Evolutionary conservation across 306 rosid species (phyloP).

Genomic region (Corylus avellana): DNA sequence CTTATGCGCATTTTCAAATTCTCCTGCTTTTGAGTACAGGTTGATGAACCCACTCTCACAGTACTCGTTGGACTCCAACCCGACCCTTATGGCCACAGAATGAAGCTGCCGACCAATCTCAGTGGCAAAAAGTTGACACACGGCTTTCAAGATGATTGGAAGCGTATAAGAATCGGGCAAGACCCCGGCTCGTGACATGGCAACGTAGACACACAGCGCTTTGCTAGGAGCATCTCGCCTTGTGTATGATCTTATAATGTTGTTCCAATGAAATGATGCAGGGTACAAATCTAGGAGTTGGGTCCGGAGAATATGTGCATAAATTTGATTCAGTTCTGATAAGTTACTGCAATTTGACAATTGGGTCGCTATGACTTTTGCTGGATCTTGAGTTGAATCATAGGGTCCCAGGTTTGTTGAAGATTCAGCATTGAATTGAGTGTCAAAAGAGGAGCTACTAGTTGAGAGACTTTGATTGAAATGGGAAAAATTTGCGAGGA

Average conservation of each 20-base stretch:
- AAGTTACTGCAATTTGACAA: constrained; percentile 35
- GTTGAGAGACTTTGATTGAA: not conserved
- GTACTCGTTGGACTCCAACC: constrained; percentile 55
- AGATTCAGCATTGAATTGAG: constrained; percentile 12
- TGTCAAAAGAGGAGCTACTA: not conserved
- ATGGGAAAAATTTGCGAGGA: constrained; percentile 17
- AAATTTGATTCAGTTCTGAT: constrained; percentile 36
- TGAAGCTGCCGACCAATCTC: constrained; percentile 59
- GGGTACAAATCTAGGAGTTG: constrained; percentile 38
- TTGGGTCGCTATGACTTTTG: constrained; percentile 29
- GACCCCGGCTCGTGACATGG: constrained; percentile 52
- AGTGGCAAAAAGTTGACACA: constrained; percentile 37
- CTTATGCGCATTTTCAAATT: constrained; percentile 51
- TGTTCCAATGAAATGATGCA: constrained; percentile 72
- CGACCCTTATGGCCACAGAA: constrained; percentile 52
- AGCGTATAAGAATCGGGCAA: constrained; percentile 67
- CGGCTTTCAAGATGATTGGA: constrained; percentile 63
- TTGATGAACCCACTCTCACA: constrained; percentile 67
- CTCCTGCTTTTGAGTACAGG: constrained; percentile 61
- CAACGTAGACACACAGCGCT: constrained; percentile 43
- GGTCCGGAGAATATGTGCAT: constrained; percentile 49
- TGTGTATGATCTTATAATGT: constrained; percentile 56
- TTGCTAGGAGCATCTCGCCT: constrained; percentile 47
- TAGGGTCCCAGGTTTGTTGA: not conserved
- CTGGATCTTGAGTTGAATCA: constrained; percentile 25